Conservation (phyloP, 139 green algal genomes). For the Raphidocelis subcapitata region DNA sequence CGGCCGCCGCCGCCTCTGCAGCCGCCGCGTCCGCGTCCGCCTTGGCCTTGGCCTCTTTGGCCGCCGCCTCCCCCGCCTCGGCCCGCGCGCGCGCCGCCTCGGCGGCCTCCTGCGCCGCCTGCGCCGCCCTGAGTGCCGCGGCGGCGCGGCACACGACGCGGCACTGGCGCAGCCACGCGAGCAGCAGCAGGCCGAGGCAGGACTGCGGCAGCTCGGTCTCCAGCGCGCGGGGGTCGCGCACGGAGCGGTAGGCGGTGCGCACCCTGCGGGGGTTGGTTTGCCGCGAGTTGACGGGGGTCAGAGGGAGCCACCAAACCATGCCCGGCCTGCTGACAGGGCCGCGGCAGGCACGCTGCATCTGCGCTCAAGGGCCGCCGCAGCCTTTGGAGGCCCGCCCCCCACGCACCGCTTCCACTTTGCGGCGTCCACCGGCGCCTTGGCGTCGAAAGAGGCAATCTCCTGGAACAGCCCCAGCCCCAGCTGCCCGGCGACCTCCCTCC, state of each 20-base stretch:
- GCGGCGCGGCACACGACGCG: conserved; percentile 21
- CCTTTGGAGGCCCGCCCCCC: no score
- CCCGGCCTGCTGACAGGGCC: no score
- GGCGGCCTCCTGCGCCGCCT: conserved; percentile 19
- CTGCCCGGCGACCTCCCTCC: conserved; percentile 38
- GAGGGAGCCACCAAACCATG: no score
- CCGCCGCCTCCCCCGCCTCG: conserved; percentile 15
- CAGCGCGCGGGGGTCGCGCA: neutral
- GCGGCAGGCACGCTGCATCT: no score
- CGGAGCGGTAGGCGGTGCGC: conserved; percentile 16
- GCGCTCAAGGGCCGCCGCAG: no score
- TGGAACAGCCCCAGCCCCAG: conserved; percentile 36
- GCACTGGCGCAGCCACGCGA: neutral
- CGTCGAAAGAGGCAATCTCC: conserved; percentile 44
- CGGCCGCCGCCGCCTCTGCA: conserved; percentile 2
- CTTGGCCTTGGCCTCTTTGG: conserved; percentile 6
- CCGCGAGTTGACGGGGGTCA: no score
- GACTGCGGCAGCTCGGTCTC: conserved; percentile 25
- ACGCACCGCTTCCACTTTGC: conserved; percentile 17
- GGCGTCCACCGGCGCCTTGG: conserved; percentile 25
- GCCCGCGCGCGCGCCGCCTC: neutral
- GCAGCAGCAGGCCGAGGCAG: conserved; percentile 2
- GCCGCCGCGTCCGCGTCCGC: neutral
- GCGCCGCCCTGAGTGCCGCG: conserved; percentile 1
- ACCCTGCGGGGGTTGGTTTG: no score